Evolutionary conservation across 2,329 filamentous ascomycete species (phyloP).

Genomic region (Rutstroemia sp.): DNA sequence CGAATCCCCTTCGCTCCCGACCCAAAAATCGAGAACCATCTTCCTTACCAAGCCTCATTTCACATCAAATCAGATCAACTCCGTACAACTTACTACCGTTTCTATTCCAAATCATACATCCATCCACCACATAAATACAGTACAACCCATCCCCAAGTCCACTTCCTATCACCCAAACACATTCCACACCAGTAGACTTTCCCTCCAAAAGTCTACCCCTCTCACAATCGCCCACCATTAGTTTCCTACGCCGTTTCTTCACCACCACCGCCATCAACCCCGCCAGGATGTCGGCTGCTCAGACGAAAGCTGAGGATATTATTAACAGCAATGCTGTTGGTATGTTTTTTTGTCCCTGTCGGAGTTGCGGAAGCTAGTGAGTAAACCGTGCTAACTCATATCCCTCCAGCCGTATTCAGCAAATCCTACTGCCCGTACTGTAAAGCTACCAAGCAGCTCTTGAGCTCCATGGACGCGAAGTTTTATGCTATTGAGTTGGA

Average conservation of each 20-base stretch:
- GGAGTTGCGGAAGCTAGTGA: no score
- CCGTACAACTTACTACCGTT: not conserved
- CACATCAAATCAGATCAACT: not conserved
- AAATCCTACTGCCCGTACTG: slow-evolving; percentile 98
- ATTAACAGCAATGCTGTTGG: slow-evolving; percentile 85
- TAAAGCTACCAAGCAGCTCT: slow-evolving; percentile 65
- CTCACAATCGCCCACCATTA: slow-evolving; percentile 39
- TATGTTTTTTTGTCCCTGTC: slow-evolving; percentile 44
- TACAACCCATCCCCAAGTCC: no score
- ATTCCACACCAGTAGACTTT: not conserved
- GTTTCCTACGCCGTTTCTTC: slow-evolving; percentile 68
- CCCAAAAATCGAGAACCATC: not conserved
- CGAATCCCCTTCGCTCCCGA: no score
- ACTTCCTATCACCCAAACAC: no score
- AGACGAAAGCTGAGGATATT: slow-evolving; percentile 74
- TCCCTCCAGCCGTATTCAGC: slow-evolving; percentile 72
- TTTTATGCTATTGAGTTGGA: slow-evolving; percentile 78
- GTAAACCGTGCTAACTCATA: no score
- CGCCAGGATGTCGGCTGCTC: slow-evolving; percentile 72
- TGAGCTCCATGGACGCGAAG: slow-evolving; percentile 64
- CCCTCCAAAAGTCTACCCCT: not conserved
- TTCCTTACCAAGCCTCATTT: not conserved
- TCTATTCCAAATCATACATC: not conserved
- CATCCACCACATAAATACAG: no score
- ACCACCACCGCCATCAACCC: slow-evolving; percentile 47